Percentiles rank a stretch among this genome's conserved stretches.
phyloP scores from a whole-genome alignment of 495 filamentous ascomycete species.

The Hyaloscypha hepaticicola region DNA sequence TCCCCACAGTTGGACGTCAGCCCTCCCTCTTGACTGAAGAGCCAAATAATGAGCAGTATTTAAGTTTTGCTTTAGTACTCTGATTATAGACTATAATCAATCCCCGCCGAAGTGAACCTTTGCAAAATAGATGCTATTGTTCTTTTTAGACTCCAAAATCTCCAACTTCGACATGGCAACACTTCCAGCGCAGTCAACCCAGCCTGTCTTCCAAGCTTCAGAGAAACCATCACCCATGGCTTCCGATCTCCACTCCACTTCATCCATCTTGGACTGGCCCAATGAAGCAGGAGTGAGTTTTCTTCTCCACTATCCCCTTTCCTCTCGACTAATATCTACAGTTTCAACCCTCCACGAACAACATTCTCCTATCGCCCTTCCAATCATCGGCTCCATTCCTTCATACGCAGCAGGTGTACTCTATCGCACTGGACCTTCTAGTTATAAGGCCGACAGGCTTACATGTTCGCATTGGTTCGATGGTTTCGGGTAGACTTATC shows the following conservation, averaged over 20 bases:
- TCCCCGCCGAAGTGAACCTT: no score
- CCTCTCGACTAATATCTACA: constrained; percentile 16
- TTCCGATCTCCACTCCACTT: background rate
- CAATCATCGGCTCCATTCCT: constrained; percentile 43
- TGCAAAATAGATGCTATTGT: no score
- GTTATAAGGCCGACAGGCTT: constrained; percentile 53
- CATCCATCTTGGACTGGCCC: constrained; percentile 8
- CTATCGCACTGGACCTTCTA: constrained; percentile 71
- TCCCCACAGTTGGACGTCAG: no score
- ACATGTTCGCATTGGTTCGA: constrained; percentile 70
- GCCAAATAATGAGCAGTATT: no score
- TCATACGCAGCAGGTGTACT: constrained; percentile 55
- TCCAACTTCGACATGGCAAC: background rate
- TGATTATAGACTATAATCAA: no score
- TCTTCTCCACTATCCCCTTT: background rate
- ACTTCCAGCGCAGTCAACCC: background rate
- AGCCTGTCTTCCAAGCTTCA: background rate
- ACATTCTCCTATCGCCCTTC: constrained; percentile 42
- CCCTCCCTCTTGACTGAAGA: no score
- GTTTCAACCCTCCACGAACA: constrained; percentile 49
- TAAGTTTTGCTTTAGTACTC: no score
- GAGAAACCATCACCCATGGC: background rate
- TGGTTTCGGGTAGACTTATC: constrained; percentile 71
- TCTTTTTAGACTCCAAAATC: background rate
- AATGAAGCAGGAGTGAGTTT: constrained; percentile 20